Base-by-base conservation (phyloP, 2,329 filamentous ascomycete genomes). In the Cadophora malorum region DNA sequence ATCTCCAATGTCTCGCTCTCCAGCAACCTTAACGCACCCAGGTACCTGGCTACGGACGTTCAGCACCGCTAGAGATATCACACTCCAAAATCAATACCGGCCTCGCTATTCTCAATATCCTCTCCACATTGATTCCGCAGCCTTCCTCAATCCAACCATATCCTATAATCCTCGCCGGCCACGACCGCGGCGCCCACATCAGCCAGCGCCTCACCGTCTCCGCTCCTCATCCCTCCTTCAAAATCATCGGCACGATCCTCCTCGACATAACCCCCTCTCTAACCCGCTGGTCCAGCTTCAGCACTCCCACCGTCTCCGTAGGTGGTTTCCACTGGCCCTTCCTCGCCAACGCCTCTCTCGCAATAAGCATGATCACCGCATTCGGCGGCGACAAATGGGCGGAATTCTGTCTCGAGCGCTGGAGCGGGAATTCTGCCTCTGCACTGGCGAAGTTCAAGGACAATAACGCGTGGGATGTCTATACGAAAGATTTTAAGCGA, bases 251-350 rank as follows among this genome's bases (percentile, higher is more conserved):
- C 8, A 76, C 79, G 1, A 77, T 81, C 23, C 71, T 85, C 16
- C 75, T 84, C 21, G 84, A 86, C 73, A 85, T 85, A 67, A 79
- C 85, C 1, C 84, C 83, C 6, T 84, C 83, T 6, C 72, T 78
- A 23, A 76, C 78, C 4, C 82, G 84, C 76, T 86, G 82, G 80
- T 69, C 74, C 5, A 76, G 75, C 2, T 82, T 84, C 69, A 65
- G 76, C 7, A 72, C 80, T 62, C 79, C 82, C 9, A 70, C 71
- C 1, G 77, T 79, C 21, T 74, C 77, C n/a, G 73, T 73, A 5
- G 64, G 66, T 1, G 67, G 65, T 14, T 85, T 81, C 73, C 83
- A 86, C 76, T 86, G 84, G 84, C 79, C 83, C 3, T 79, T 86
- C 49, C 78, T 86, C 8, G 83, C 84, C 12, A 82, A 83, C 41